Percentiles rank a stretch among this genome's conserved stretches.
Evolutionary conservation across 75 land plant genomes (phyloP).

Genomic region (Ceratopteris richardii): DNA sequence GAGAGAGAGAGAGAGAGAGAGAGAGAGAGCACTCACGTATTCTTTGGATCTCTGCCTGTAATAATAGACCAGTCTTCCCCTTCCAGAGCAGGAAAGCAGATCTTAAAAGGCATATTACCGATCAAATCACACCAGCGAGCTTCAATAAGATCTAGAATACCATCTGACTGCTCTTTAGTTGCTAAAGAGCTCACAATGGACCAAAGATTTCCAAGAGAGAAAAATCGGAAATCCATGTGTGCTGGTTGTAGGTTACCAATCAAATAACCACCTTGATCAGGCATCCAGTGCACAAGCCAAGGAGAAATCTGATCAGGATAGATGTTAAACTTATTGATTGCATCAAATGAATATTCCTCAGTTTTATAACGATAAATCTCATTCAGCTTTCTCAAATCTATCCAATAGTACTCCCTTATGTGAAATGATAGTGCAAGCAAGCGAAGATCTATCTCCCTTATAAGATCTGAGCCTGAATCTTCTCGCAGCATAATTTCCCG

Average conservation of each 20-base stretch:
- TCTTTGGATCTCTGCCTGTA: conserved; percentile 35
- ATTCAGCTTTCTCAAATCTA: conserved; percentile 23
- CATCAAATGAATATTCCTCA: conserved; percentile 33
- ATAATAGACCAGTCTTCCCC: conserved; percentile 36
- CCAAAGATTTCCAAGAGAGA: conserved; percentile 35
- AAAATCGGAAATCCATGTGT: conserved; percentile 36
- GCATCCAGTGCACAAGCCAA: conserved; percentile 33
- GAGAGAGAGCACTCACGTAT: conserved; percentile 15
- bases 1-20: too few species aligned
- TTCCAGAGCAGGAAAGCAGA: conserved; percentile 24
- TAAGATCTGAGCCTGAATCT: conserved; percentile 18
- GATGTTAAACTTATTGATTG: conserved; percentile 35
- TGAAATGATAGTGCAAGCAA: conserved; percentile 25
- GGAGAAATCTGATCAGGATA: conserved; percentile 35
- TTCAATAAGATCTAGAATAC: conserved; percentile 24
- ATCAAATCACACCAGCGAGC: conserved; percentile 23
- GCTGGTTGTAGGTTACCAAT: conserved; percentile 36
- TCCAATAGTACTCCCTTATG: conserved; percentile 33
- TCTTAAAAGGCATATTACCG: conserved; percentile 30
- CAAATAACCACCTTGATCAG: conserved; percentile 27
- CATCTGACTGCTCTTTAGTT: conserved; percentile 24
- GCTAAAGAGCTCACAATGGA: conserved; percentile 32
- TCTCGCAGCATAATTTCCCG: conserved; percentile 27
- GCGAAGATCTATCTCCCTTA: conserved; percentile 17
- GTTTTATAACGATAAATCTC: conserved; percentile 37